Evolutionary conservation across 192 early-diverging fungal genomes (phyloP).

Genomic region (Diversispora eburnea): DNA sequence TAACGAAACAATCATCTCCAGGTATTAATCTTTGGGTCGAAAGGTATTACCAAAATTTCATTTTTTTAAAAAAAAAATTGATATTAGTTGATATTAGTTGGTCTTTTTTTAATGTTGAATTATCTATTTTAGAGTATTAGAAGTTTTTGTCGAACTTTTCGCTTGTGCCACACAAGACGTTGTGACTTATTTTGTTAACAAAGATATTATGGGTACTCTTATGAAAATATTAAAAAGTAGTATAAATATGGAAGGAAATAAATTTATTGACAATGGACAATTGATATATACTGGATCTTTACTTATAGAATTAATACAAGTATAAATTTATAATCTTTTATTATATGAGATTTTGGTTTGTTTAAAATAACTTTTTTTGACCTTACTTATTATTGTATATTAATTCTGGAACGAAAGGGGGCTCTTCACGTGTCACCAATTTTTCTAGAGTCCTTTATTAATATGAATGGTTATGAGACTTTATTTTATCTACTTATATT

Average conservation of each 20-base stretch:
- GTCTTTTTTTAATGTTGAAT: constrained; percentile 33
- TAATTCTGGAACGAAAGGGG: background rate
- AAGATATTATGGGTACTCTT: constrained; percentile 38
- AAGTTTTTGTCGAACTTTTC: constrained; percentile 35
- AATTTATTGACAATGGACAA: constrained; percentile 9
- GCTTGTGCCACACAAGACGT: constrained; percentile 34
- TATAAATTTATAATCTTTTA: background rate
- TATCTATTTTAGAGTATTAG: constrained; percentile 36
- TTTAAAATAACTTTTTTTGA: background rate
- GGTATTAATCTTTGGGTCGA: constrained; percentile 32
- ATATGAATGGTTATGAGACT: constrained; percentile 43
- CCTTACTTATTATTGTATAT: background rate
- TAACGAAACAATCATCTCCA: background rate
- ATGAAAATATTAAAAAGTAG: constrained; percentile 35
- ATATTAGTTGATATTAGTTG: constrained; percentile 32
- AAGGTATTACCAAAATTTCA: constrained; percentile 26
- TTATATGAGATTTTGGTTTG: background rate
- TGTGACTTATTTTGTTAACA: constrained; percentile 36
- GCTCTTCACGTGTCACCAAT: constrained; percentile 38
- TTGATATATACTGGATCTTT: constrained; percentile 22
- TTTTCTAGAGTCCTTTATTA: constrained; percentile 46
- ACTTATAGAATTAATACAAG: constrained; percentile 25
- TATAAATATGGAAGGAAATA: constrained; percentile 6
- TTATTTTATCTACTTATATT: constrained; percentile 40
- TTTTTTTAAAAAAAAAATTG: constrained; percentile 1